Conservation (phyloP, 176 grass and related monocot genomes). For the Raddia guianensis region DNA sequence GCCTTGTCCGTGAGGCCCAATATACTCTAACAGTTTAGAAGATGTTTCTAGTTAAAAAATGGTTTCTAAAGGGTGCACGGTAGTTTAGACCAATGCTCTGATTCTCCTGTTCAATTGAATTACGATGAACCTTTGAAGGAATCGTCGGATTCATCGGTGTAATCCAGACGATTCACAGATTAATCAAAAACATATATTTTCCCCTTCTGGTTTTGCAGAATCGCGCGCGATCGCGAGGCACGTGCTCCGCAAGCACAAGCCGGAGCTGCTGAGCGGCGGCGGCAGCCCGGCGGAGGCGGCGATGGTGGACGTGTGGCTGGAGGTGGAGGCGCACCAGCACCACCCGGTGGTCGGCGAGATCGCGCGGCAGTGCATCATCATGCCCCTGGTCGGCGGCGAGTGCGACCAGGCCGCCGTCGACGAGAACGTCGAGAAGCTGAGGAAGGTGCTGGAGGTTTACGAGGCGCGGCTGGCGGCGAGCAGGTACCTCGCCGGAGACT, state of each 20-base stretch:
- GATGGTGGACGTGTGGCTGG: slow-evolving; percentile 35
- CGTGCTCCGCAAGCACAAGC: slow-evolving; percentile 34
- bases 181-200: too few relatives aligned
- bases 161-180: too few relatives aligned
- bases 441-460: slow-evolving; percentile 35
- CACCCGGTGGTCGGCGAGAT: neutral
- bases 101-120: neutral
- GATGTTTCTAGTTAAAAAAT: too few relatives aligned
- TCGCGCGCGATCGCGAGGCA: slow-evolving; percentile 30
- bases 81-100: too few relatives aligned
- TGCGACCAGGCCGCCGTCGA: slow-evolving; percentile 33
- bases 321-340: slow-evolving; percentile 35
- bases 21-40: too few relatives aligned
- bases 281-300: neutral
- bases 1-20: too few relatives aligned
- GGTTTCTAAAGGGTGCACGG: too few relatives aligned
- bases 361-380: slow-evolving; percentile 20
- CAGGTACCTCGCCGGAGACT: slow-evolving; percentile 45
- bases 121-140: neutral
- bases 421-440: slow-evolving; percentile 22
- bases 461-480: slow-evolving; percentile 22
- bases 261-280: slow-evolving; percentile 12
- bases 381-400: slow-evolving; percentile 20
- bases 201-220: neutral
- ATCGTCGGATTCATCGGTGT: too few relatives aligned